Base-by-base conservation (phyloP, 2,329 filamentous ascomycete genomes). In the Drechslerella stenobrocha region DNA sequence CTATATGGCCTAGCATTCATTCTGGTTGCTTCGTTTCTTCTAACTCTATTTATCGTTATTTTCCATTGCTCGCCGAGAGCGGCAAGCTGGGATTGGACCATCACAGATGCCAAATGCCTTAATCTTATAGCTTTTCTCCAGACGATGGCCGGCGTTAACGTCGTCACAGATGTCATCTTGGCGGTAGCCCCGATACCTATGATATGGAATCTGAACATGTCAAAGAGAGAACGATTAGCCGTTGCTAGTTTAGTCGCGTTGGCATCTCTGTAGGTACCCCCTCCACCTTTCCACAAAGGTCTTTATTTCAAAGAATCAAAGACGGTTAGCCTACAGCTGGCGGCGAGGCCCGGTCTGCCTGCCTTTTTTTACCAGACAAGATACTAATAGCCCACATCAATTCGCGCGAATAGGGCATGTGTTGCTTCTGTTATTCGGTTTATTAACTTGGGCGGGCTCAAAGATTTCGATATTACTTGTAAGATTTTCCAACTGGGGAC, bases 181-280 rank as follows among this genome's bases (percentile, higher is more conserved):
- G 63, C 63, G 1, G 47, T 35, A 2, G 63, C 63, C 7, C 63
- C 63, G 6, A 60, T 67, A 55, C 63, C 63, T 15, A 67, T 67
- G 63, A 59, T 67, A 9, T 67, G 63, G 63, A 67, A 67, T 15
- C 48, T 67, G 3, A 67, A 59, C 9, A 67, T 67, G 55, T 67
- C 63, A 20, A 60, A 37, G 15, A 56, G 63, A 28, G 63, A 67
- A 30, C 55, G 60, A 20, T 11, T 67, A 9, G 63, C 63, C 3
- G 60, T 67, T 22, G 55, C 63, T 2, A 60, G 46, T 20, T 32
- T 67, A 7, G 63, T 67, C 23, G 52, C 55, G 3, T 44, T 67
- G 2, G 63, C 63, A 42, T 60, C 63, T 18, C 51, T 60, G 63
- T 67, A 42, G 56, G 63, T 55, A 3, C 24, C 40, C 2, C 18